Base-by-base conservation (phyloP, 768 basidiomycete genomes). In the Neoboletus subvelutipes region DNA sequence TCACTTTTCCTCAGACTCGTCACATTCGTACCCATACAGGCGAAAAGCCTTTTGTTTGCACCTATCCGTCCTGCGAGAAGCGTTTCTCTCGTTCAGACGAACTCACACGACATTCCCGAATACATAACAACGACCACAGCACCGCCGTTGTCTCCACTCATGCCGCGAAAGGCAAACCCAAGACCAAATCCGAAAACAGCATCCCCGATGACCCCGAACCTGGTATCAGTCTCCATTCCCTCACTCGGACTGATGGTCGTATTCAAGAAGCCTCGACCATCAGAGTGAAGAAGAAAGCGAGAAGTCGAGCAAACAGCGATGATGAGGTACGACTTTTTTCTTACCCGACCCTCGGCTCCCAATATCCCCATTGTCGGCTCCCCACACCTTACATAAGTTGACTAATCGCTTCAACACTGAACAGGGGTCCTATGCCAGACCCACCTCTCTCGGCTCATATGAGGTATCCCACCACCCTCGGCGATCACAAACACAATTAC, bases 1-100 rank as follows among this genome's bases (percentile, higher is more conserved):
- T 66, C 58, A 28, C 34, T 12, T 46, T 37, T 34, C 41, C 36
- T 0, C 72, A 98, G 92, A 99, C 96, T 20, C 88, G 96, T 60
- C 96, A 99, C 69, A 97, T 98, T 53, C 89, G 96, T 57, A 99
- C 95, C 0, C 96, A 99, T 73, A 99, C 96, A 0, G 96, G 96
- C 67, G 96, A 99, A 76, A 98, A 97, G 65, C 96, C 96, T 3
- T 98, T 98, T 66, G 82, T 84, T 22, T 99, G 96, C 82, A 87
- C 85, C 2, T 92, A 87, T 71, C 86, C 92, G 4, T 84, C 86
- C n/a, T 99, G 96, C 81, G 95, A 97, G 74, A 99, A 98, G 73
- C 89, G 94, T 6, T 99, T 99, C 74, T 94, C 92, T 18, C 87
- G 96, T 57, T 94, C 92, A n/a, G 96, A 99, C 78, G 96, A 99